Conservation (phyloP, 352 stramenopile genomes). For the Phytophthora tentaculata region DNA sequence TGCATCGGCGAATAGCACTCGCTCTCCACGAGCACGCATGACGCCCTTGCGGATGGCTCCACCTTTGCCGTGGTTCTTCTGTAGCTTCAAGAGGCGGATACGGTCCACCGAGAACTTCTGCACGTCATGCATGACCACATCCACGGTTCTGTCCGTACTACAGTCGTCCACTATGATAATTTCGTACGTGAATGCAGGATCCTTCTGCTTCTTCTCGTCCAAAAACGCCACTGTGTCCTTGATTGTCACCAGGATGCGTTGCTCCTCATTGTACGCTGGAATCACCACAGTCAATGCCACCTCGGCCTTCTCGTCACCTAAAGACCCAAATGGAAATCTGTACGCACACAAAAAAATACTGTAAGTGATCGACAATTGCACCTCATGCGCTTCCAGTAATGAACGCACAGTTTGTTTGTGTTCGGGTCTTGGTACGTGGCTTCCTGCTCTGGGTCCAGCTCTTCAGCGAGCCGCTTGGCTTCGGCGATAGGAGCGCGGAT, state of each 20-base stretch:
- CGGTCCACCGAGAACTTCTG: constrained; percentile 48
- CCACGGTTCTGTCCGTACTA: constrained; percentile 84
- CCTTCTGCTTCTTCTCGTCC: constrained; percentile 53
- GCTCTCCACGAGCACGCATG: constrained; percentile 79
- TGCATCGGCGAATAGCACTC: constrained; percentile 91
- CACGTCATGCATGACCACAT: constrained; percentile 68
- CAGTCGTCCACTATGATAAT: constrained; percentile 95
- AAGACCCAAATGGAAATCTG: constrained; percentile 63
- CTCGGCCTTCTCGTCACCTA: constrained; percentile 58
- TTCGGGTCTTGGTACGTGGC: constrained; percentile 65
- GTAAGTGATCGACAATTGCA: constrained; percentile 3
- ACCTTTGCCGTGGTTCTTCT: constrained; percentile 93
- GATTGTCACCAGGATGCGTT: constrained; percentile 93
- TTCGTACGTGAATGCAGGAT: constrained; percentile 74
- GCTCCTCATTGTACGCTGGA: constrained; percentile 95
- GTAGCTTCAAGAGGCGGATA: constrained; percentile 82
- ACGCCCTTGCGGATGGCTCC: constrained; percentile 91
- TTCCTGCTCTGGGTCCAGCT: constrained; percentile 62
- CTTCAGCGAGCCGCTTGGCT: constrained; percentile 54
- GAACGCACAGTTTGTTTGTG: constrained; percentile 44
- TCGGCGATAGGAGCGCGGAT: constrained; percentile 61
- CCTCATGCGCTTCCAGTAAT: background rate
- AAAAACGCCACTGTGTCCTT: constrained; percentile 90
- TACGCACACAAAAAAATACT: constrained; percentile 9
- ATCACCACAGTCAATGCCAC: constrained; percentile 92